phyloP scores from a whole-genome alignment of 2,329 filamentous ascomycete genomes.

The Ophiostoma sp. region DNA sequence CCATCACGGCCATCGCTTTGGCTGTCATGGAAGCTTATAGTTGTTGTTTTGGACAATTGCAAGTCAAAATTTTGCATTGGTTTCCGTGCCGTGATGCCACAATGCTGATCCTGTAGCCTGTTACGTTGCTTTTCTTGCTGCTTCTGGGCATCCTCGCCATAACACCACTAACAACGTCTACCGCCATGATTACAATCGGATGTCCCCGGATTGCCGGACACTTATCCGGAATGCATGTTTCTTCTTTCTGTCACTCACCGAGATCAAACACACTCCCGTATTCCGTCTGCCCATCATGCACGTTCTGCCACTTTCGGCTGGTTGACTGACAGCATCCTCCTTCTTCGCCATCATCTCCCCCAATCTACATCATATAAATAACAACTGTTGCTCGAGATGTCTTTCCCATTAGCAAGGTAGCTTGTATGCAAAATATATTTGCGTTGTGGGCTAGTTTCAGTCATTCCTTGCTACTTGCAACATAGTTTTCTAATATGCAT shows the following conservation, averaged over 20 bases:
- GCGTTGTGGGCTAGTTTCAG: neutral
- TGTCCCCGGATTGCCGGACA: neutral
- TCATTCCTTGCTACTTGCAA: neutral
- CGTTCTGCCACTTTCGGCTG: neutral
- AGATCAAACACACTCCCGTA: neutral
- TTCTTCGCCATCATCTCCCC: neutral
- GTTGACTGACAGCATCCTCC: neutral
- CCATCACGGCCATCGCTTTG: neutral
- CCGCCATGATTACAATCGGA: neutral
- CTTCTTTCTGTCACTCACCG: neutral
- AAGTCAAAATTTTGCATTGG: neutral
- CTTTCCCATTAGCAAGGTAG: slow-evolving; percentile 6
- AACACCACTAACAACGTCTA: neutral
- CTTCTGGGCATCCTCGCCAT: neutral
- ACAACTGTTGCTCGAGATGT: neutral
- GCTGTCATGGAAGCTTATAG: neutral
- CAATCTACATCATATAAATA: neutral
- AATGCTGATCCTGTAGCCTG: neutral
- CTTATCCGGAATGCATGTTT: neutral
- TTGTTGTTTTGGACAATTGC: neutral
- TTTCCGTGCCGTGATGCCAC: neutral
- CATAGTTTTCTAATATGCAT: neutral
- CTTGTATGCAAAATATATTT: neutral
- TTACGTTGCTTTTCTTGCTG: neutral
- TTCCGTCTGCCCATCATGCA: neutral